phyloP scores from a whole-genome alignment of 208 protist species.

The Leishmania lainsoni region DNA sequence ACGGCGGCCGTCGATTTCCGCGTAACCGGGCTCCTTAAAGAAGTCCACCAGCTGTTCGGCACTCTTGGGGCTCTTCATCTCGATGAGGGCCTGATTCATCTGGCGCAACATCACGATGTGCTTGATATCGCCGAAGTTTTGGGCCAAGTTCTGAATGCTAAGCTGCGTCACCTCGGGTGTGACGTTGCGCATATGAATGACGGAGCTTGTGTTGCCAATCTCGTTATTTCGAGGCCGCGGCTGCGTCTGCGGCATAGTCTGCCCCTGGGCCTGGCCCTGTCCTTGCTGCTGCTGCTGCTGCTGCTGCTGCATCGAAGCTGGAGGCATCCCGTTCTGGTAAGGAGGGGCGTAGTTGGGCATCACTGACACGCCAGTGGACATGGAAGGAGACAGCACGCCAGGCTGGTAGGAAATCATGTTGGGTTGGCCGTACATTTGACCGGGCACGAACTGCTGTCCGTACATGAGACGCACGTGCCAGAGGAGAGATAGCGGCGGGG shows the following conservation, averaged over 20 bases:
- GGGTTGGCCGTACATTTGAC: slow-evolving; percentile 69
- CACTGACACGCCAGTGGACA: slow-evolving; percentile 40
- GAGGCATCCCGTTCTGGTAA: slow-evolving; percentile 33
- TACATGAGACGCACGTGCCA: slow-evolving; percentile 50
- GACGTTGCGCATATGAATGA: slow-evolving; percentile 92
- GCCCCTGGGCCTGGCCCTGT: slow-evolving; percentile 17
- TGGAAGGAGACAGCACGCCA: slow-evolving; percentile 34
- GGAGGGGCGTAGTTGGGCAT: slow-evolving; percentile 53
- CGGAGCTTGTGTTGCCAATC: slow-evolving; percentile 80
- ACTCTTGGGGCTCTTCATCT: slow-evolving; percentile 90
- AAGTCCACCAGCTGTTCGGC: slow-evolving; percentile 91
- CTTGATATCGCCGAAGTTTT: slow-evolving; percentile 90
- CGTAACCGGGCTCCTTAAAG: slow-evolving; percentile 85
- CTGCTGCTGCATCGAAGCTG: slow-evolving; percentile 25
- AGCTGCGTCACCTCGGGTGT: slow-evolving; percentile 91
- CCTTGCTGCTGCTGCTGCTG: slow-evolving; percentile 17
- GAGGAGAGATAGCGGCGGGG: background rate
- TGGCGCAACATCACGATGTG: slow-evolving; percentile 94
- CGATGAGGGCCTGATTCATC: slow-evolving; percentile 93
- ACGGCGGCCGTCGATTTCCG: slow-evolving; percentile 89
- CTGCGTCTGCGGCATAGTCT: slow-evolving; percentile 25
- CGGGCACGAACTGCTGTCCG: slow-evolving; percentile 67
- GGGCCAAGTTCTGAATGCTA: slow-evolving; percentile 84
- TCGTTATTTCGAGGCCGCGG: slow-evolving; percentile 78
- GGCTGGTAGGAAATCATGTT: slow-evolving; percentile 74